These are phyloP conservation scores for Alnus rubra DNA, from an alignment of 306 rosid genomes.

Conservation along the genomic window DNA sequence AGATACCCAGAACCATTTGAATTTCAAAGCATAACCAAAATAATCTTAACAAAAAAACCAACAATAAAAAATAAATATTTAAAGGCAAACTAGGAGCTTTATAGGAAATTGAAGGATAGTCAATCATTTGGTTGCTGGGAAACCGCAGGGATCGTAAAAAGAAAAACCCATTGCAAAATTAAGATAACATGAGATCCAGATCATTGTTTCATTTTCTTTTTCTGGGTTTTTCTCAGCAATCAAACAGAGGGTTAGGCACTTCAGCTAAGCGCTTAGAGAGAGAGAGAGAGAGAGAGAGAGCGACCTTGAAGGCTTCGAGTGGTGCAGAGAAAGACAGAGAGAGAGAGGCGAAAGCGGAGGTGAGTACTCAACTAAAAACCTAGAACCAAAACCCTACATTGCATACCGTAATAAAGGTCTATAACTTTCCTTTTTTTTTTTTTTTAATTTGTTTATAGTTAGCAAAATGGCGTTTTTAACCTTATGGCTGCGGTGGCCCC, in stretches of 20 bases:
- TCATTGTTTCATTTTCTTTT: neutral
- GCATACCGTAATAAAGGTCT: neutral
- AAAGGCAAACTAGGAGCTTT: neutral
- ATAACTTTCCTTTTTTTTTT: neutral
- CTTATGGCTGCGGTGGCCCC: neutral
- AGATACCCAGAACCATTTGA: neutral
- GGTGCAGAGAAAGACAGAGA: constrained; percentile 16
- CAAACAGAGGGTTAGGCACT: neutral
- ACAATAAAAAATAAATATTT: neutral
- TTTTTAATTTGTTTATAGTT: neutral
- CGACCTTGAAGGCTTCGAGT: constrained; percentile 21
- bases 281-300: neutral
- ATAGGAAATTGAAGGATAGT: neutral
- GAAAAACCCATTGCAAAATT: neutral
- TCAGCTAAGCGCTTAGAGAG: neutral
- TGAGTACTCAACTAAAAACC: constrained; percentile 7
- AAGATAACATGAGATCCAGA: neutral
- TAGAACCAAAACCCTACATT: constrained; percentile 33
- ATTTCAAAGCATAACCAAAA: neutral
- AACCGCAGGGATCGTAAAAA: neutral
- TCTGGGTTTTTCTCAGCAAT: neutral
- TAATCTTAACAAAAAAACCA: neutral
- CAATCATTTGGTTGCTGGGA: no score
- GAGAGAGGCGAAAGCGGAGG: constrained; percentile 3
- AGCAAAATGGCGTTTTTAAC: neutral